These are phyloP conservation scores for Leptodontidium sp. DNA, from an alignment of 2,329 filamentous ascomycete genomes.

Conservation along the genomic window DNA sequence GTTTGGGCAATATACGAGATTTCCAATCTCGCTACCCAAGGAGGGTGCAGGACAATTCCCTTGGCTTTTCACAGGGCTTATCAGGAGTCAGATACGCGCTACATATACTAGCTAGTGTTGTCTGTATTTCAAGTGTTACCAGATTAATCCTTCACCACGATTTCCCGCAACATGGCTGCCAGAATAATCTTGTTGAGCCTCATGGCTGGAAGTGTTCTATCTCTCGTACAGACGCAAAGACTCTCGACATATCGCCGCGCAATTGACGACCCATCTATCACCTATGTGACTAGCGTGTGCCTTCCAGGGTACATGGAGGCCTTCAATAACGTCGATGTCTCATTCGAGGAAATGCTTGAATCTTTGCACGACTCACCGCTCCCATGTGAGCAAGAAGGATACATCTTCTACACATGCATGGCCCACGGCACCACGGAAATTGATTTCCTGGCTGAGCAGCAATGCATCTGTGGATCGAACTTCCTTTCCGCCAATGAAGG, in stretches of 20 bases:
- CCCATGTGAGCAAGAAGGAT: slow-evolving; percentile 33
- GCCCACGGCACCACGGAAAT: slow-evolving; percentile 47
- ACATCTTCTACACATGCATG: slow-evolving; percentile 44
- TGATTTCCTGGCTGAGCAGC: slow-evolving; percentile 44
- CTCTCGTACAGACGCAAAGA: background rate
- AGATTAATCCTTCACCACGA: background rate
- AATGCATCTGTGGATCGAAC: slow-evolving; percentile 53
- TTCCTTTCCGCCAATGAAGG: slow-evolving; percentile 52
- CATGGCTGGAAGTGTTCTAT: background rate
- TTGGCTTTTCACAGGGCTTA: background rate
- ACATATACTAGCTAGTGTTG: background rate
- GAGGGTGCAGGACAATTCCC: background rate
- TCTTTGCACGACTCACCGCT: slow-evolving; percentile 28
- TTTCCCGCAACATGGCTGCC: background rate
- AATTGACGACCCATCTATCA: background rate
- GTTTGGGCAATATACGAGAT: slow-evolving; percentile 3
- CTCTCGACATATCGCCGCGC: background rate
- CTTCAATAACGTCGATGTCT: background rate
- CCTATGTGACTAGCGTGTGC: slow-evolving; percentile 14
- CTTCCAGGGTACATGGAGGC: background rate
- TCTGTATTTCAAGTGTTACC: background rate
- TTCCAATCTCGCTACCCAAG: background rate
- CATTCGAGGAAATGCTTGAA: background rate
- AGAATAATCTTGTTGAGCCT: background rate
- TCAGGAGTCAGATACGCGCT: background rate